Evolutionary conservation across 2,329 filamentous ascomycete species (phyloP).

Genomic region (Kalmusia sp.): DNA sequence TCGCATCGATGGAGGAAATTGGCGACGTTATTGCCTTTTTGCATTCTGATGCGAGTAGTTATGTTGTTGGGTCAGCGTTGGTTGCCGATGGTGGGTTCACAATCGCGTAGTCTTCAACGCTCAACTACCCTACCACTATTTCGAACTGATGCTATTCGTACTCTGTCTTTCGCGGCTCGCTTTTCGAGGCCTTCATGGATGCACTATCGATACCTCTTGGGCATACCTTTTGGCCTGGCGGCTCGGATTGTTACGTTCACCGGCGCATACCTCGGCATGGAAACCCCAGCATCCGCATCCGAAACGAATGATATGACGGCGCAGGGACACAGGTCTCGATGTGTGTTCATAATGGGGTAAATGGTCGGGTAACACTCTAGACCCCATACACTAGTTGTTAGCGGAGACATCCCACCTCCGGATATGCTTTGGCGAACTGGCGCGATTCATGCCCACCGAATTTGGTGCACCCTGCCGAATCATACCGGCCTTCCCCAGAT

Average conservation of each 20-base stretch:
- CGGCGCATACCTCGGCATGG: neutral
- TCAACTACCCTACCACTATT: neutral
- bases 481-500: slow-evolving; percentile 5
- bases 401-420: neutral
- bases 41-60: slow-evolving; percentile 73
- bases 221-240: neutral
- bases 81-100: slow-evolving; percentile 63
- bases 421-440: slow-evolving; percentile 24
- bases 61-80: slow-evolving; percentile 76
- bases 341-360: neutral
- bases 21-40: slow-evolving; percentile 75
- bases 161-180: too few species aligned
- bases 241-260: neutral
- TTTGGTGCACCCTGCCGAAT: slow-evolving; percentile 15
- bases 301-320: neutral
- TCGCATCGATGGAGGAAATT: slow-evolving; percentile 68
- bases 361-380: neutral
- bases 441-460: slow-evolving; percentile 6
- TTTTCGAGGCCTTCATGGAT: too few species aligned
- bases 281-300: neutral
- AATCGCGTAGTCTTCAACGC: slow-evolving; percentile 18
- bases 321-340: neutral
- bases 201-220: too few species aligned
- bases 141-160: too few species aligned
- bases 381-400: neutral